A percentile compares a stretch with the other conserved stretches of the same genome.
Evolutionary conservation across 1,139 yeast species (phyloP).

Genomic region (Candida sp.): DNA sequence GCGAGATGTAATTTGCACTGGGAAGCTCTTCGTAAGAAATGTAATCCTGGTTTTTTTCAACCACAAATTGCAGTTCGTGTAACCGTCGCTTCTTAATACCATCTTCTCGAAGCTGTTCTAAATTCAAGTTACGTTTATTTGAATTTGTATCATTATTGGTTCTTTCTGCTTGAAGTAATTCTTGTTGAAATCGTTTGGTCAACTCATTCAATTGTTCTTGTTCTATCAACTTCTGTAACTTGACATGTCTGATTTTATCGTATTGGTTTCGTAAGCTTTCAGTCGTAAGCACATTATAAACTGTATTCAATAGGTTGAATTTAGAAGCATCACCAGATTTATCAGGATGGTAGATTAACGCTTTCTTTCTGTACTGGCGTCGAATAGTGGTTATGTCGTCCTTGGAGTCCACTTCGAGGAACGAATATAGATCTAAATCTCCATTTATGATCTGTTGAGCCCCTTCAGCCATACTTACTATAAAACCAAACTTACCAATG

Average conservation of each 20-base stretch:
- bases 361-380: constrained; percentile 79
- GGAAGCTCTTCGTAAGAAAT: constrained; percentile 19
- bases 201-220: constrained; percentile 19
- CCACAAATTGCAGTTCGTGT: constrained; percentile 14
- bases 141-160: constrained; percentile 6
- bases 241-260: constrained; percentile 24
- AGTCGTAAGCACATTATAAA: constrained; percentile 38
- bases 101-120: constrained; percentile 29
- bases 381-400: constrained; percentile 59
- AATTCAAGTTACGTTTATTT: constrained; percentile 6
- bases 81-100: constrained; percentile 24
- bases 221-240: constrained; percentile 10
- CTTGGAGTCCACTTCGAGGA: constrained; percentile 21
- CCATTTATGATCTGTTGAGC: constrained; percentile 24
- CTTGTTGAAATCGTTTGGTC: constrained; percentile 29
- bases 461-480: constrained; percentile 9
- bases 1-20: neutral
- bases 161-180: constrained; percentile 27
- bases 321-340: constrained; percentile 34
- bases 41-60: constrained; percentile 9
- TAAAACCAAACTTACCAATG: neutral
- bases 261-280: constrained; percentile 27
- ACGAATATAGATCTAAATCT: constrained; percentile 30
- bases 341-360: constrained; percentile 71
- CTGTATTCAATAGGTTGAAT: constrained; percentile 36